A percentile compares a stretch with the other conserved stretches of the same genome.
phyloP scores from a whole-genome alignment of 352 stramenopile species.

The Phytophthora citrophthora region DNA sequence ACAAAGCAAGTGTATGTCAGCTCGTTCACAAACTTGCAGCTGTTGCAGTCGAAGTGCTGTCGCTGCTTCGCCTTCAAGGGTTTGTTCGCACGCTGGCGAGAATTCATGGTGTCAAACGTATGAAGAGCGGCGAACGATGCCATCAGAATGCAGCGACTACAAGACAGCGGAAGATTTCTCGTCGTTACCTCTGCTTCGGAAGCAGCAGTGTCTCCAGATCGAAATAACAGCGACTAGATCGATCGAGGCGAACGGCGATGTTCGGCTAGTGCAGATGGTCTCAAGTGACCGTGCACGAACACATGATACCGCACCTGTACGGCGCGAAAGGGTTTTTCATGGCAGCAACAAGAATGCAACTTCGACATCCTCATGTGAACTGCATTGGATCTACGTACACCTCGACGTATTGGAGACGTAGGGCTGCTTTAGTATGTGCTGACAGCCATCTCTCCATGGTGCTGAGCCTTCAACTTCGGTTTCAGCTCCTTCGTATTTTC shows the following conservation, averaged over 20 bases:
- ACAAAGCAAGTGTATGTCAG: slow-evolving; percentile 7
- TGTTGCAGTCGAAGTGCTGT: slow-evolving; percentile 26
- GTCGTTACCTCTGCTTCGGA: no score
- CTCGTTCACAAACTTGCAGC: slow-evolving; percentile 7
- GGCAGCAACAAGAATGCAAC: neutral
- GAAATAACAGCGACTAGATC: neutral
- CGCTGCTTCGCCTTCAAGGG: slow-evolving; percentile 16
- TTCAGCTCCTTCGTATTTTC: slow-evolving; percentile 28
- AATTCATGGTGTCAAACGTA: slow-evolving; percentile 6
- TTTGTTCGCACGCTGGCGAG: slow-evolving; percentile 10
- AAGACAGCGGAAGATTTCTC: neutral
- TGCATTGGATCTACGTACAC: neutral
- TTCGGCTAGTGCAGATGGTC: slow-evolving; percentile 22
- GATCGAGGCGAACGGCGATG: slow-evolving; percentile 3
- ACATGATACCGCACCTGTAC: neutral
- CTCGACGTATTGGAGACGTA: no score
- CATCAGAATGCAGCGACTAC: neutral
- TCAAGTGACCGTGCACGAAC: slow-evolving; percentile 17
- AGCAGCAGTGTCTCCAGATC: neutral
- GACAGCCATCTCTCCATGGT: no score
- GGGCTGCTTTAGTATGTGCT: no score
- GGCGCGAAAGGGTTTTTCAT: slow-evolving; percentile 14
- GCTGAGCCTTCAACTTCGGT: slow-evolving; percentile 10
- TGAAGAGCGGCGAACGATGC: slow-evolving; percentile 7
- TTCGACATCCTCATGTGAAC: neutral